These are phyloP conservation scores for Pholiota microspora DNA, from an alignment of 768 basidiomycete species.

Conservation along the genomic window DNA sequence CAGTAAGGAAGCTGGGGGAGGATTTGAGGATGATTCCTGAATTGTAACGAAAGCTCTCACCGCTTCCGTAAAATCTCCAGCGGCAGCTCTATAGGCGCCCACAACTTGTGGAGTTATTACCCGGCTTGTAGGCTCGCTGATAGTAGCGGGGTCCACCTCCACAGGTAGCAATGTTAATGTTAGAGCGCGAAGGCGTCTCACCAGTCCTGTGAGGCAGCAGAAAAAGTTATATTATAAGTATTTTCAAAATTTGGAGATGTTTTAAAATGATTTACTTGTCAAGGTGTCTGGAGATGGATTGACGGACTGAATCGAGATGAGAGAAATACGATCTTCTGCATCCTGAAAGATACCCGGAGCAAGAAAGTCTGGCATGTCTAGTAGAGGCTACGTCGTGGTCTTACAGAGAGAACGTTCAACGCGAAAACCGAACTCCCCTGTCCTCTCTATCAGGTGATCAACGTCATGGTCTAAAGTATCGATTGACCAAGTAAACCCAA, in stretches of 20 bases:
- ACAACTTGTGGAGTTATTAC: conserved; percentile 83
- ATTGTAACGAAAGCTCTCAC: conserved; percentile 39
- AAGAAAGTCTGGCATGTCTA: conserved; percentile 31
- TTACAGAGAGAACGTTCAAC: background rate
- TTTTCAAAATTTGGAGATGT: background rate
- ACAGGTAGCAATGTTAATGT: conserved; percentile 76
- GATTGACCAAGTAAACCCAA: conserved; percentile 27
- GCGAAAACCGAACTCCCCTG: background rate
- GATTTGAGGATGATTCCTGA: background rate
- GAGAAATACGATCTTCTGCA: conserved; percentile 41
- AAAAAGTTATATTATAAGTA: background rate
- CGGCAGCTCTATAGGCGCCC: conserved; percentile 71
- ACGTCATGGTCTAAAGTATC: conserved; percentile 25
- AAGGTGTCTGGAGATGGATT: conserved; percentile 69
- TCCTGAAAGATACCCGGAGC: conserved; percentile 21
- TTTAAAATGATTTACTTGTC: conserved; percentile 53
- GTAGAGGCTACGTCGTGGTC: conserved; percentile 1
- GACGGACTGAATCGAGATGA: conserved; percentile 43
- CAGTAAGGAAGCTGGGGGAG: conserved; percentile 71
- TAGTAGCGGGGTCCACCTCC: conserved; percentile 64
- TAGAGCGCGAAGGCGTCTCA: conserved; percentile 75
- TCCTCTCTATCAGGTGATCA: conserved; percentile 19
- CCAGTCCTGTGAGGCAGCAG: conserved; percentile 55
- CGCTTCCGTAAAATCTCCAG: conserved; percentile 85
- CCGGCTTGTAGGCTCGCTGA: conserved; percentile 77